Conservation (phyloP, 1,284 basidiomycete species). For the Bothia castanella region DNA sequence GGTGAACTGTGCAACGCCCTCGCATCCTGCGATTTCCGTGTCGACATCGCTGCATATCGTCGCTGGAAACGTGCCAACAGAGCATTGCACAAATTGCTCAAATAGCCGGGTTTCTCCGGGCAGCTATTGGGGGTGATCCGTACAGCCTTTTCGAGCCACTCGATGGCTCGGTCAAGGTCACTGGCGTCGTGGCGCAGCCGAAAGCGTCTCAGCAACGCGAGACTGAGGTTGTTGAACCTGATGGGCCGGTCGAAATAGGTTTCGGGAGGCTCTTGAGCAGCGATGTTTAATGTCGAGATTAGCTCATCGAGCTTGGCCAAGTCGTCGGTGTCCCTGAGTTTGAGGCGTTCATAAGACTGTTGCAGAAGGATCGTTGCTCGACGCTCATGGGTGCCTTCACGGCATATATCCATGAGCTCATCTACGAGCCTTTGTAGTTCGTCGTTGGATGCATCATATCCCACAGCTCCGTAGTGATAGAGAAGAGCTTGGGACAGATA, state of each 20-base stretch:
- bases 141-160: not conserved
- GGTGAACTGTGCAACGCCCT: no score
- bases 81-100: not conserved
- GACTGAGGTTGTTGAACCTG: conserved; percentile 7
- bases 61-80: not conserved
- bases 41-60: no score
- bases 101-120: not conserved
- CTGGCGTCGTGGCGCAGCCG: not conserved
- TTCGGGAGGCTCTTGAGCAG: not conserved
- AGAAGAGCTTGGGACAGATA: conserved; percentile 2
- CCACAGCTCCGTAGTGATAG: not conserved
- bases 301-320: conserved; percentile 1
- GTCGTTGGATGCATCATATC: not conserved
- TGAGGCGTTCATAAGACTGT: not conserved
- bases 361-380: not conserved
- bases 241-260: not conserved
- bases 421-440: not conserved
- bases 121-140: not conserved
- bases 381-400: not conserved
- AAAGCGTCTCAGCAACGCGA: conserved; percentile 8
- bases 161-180: conserved; percentile 6
- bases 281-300: not conserved
- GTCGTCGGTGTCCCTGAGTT: not conserved
- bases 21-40: no score
- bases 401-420: not conserved